These are phyloP conservation scores for Lobosporangium transversale DNA, from an alignment of 192 early-diverging fungal species.

Conservation along the genomic window DNA sequence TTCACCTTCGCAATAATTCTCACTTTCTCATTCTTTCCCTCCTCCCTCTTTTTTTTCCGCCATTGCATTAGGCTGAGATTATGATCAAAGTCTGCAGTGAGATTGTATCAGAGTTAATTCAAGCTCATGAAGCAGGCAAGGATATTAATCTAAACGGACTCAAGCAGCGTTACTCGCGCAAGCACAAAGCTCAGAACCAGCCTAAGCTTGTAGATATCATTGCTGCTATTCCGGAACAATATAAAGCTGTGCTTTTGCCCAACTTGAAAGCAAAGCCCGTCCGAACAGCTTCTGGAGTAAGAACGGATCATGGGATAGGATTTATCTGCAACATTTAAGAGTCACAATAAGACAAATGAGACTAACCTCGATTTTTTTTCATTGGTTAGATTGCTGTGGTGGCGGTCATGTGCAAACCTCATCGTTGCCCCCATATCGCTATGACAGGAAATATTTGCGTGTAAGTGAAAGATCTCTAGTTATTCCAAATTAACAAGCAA, in stretches of 20 bases:
- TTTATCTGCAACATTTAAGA: no score
- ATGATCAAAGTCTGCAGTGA: conserved; percentile 87
- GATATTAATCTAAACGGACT: conserved; percentile 92
- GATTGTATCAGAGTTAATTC: conserved; percentile 91
- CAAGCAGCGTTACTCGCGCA: conserved; percentile 76
- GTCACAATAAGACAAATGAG: not conserved
- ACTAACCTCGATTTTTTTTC: not conserved
- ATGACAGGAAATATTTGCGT: conserved; percentile 99
- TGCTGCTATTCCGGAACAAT: conserved; percentile 95
- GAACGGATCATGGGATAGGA: not conserved
- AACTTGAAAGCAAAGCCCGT: conserved; percentile 95
- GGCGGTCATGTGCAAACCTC: conserved; percentile 97
- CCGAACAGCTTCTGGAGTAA: conserved; percentile 90
- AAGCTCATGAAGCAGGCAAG: conserved; percentile 68
- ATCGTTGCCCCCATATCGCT: conserved; percentile 97
- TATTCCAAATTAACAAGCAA: not conserved
- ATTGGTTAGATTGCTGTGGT: conserved; percentile 85
- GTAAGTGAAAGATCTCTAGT: conserved; percentile 52
- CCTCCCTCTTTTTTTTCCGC: no score
- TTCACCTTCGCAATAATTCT: no score
- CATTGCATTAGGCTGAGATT: conserved; percentile 79
- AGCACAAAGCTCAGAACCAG: conserved; percentile 83
- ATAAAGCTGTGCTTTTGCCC: conserved; percentile 85
- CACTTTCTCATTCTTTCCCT: no score
- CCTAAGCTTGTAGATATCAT: conserved; percentile 98